Evolutionary conservation across 352 stramenopile species (phyloP), one percentile per base, ranked within the genome.

Genomic region (Globisporangium spiculum): DNA sequence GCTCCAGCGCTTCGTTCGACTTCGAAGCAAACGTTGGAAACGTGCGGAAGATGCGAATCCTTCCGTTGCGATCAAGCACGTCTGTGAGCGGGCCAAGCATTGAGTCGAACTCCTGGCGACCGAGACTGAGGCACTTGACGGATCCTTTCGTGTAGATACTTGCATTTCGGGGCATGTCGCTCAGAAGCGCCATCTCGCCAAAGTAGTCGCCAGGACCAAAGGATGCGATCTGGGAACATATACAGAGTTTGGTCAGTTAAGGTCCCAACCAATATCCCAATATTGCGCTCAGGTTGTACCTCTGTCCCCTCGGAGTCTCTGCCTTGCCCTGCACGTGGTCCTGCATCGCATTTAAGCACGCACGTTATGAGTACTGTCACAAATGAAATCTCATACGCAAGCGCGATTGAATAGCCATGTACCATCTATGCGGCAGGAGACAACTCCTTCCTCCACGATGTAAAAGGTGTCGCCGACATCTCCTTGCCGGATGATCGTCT

Each of bases 131-230:
- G 46, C 84, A 93, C 69, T 93, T 93, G 50, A 90, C 84, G 2
- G 69, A 36, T 8, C 81, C 81, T 64, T 90, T 84, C 4, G 84
- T 77, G 59, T 77, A 81, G 66, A 93, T 83, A 34, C 80, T 93
- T 41, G 83, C 84, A 50, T 93, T 93, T 18, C 90, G 84, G 4
- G 86, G 86, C 84, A 97, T 91, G 59, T 94, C 83, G 54, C 88
- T 89, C n/a, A 98, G 78, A 50, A 98, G 77, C n/a, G 91, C 89
- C 75, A 91, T 90, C 69, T 97, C 92, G n/a, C 92, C 92, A 69
- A 98, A 98, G 72, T 96, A 98, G 48, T 92, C 89, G 18, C 91
- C 88, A 1, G 79, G 78, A 4, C 74, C 74, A 27, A 90, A 86
- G 56, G 75, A 75, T 16, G 84, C 83, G 50, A 93, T 78, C 71